Conservation (phyloP, 805 yeast species). For the Pichia manshurica region DNA sequence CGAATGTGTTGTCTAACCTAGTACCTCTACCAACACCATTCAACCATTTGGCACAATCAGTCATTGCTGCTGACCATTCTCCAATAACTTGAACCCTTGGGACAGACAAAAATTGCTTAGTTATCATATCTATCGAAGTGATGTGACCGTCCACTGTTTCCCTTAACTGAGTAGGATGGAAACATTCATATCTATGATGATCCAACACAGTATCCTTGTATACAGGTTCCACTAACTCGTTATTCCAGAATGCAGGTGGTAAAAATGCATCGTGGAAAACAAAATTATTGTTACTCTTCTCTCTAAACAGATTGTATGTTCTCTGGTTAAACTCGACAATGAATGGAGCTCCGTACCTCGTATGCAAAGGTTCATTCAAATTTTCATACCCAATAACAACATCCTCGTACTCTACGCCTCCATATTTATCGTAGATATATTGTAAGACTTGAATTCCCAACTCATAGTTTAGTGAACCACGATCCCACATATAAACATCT, state of each 20-base stretch:
- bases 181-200: slow-evolving; percentile 92
- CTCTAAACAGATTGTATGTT: slow-evolving; percentile 41
- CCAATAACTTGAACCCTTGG: slow-evolving; percentile 52
- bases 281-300: slow-evolving; percentile 37
- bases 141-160: slow-evolving; percentile 59
- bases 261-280: slow-evolving; percentile 66
- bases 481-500: slow-evolving; percentile 41
- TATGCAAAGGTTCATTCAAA: slow-evolving; percentile 66
- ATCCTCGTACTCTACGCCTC: slow-evolving; percentile 41
- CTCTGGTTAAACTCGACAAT: slow-evolving; percentile 36
- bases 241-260: slow-evolving; percentile 50
- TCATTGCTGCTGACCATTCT: slow-evolving; percentile 67
- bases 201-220: slow-evolving; percentile 62
- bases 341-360: slow-evolving; percentile 39
- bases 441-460: slow-evolving; percentile 47
- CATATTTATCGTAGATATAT: slow-evolving; percentile 48
- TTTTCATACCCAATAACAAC: slow-evolving; percentile 66
- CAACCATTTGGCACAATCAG: slow-evolving; percentile 66
- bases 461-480: slow-evolving; percentile 35
- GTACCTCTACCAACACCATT: slow-evolving; percentile 68
- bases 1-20: slow-evolving; percentile 55
- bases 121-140: slow-evolving; percentile 45
- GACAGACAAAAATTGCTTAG: slow-evolving; percentile 31
- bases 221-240: slow-evolving; percentile 12
- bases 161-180: slow-evolving; percentile 53